Evolutionary conservation across 2,329 filamentous ascomycete genomes (phyloP).

Genomic region (Verticillium nubilum): DNA sequence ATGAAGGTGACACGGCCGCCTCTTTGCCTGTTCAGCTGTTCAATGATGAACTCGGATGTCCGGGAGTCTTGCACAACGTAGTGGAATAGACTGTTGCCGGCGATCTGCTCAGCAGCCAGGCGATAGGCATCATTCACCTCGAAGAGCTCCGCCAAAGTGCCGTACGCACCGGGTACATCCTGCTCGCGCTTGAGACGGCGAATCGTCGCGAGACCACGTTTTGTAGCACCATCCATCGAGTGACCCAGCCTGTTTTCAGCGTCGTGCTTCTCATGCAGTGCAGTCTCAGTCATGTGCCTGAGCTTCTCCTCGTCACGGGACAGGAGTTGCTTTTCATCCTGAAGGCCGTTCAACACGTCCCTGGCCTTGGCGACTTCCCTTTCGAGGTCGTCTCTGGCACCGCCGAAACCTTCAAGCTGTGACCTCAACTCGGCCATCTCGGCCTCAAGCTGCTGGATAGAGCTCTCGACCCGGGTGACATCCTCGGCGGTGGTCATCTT

Average conservation of each 20-base stretch:
- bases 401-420: constrained; percentile 73
- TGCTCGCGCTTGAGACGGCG: constrained; percentile 74
- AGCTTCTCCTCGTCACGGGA: constrained; percentile 88
- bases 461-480: constrained; percentile 62
- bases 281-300: constrained; percentile 69
- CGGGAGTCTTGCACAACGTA: constrained; percentile 91
- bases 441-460: constrained; percentile 66
- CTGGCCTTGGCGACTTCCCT: constrained; percentile 72
- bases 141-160: constrained; percentile 89
- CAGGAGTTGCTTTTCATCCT: constrained; percentile 81
- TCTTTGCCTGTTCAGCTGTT: constrained; percentile 71
- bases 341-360: constrained; percentile 70
- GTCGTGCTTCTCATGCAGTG: constrained; percentile 68
- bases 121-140: constrained; percentile 80
- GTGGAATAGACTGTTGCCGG: constrained; percentile 88
- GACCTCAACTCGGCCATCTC: constrained; percentile 67
- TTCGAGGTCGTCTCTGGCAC: constrained; percentile 65
- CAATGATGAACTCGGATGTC: constrained; percentile 76
- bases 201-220: constrained; percentile 80
- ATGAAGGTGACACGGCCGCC: constrained; percentile 91
- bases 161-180: constrained; percentile 81
- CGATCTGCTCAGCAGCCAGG: constrained; percentile 86
- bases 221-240: constrained; percentile 85
- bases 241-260: constrained; percentile 74
- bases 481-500: constrained; percentile 81